Base-by-base conservation (phyloP, 495 filamentous ascomycete species). In the Penicillium tannophilum region DNA sequence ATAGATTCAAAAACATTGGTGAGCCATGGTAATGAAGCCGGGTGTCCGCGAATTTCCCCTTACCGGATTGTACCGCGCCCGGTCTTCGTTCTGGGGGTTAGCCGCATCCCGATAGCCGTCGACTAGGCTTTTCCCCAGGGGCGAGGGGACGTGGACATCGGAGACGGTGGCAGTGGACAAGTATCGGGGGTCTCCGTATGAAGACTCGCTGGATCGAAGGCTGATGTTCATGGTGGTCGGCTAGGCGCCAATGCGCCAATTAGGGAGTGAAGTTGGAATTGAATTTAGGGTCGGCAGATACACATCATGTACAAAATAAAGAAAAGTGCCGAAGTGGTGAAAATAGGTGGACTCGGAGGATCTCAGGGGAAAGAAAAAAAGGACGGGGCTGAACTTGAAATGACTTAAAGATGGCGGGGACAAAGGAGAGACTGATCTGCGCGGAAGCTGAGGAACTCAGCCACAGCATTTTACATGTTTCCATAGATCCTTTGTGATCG, bases 151-250 rank as follows among this genome's bases (percentile, higher is more conserved):
- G 28, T 74, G 73, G 26, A 71, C 66, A 54, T 74, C 75, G 59
- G 69, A 75, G 52, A 75, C 73, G 36, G 70, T 69, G 11, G 63
- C 65, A 10, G 68, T 64, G 16, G 75, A 73, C 2, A 69, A 68
- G 50, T 79, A 79, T 56, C 74, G 69, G n/a, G 78, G 71, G 54
- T 83, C 79, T 53, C 78, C 76, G 56, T 76, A 79, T 39, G 79
- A 79, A 16, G 79, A 80, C 31, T 70, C 73, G 54, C 77, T 79
- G 47, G 74, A 79, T 46, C 78, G 74, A 19, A 75, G 56, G 48
- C 79, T 76, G 64, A 70, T 68, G 53, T 76, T 79, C 79, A 82
- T 82, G 47, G 28, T 70, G 65, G 45, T 20, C 52, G 59, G 49
- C 51, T 45, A 54, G 62, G 60, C 58, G 56, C 63, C 52, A 39